Conservation (phyloP, 495 filamentous ascomycete genomes). For the Articulospora tetracladia region DNA sequence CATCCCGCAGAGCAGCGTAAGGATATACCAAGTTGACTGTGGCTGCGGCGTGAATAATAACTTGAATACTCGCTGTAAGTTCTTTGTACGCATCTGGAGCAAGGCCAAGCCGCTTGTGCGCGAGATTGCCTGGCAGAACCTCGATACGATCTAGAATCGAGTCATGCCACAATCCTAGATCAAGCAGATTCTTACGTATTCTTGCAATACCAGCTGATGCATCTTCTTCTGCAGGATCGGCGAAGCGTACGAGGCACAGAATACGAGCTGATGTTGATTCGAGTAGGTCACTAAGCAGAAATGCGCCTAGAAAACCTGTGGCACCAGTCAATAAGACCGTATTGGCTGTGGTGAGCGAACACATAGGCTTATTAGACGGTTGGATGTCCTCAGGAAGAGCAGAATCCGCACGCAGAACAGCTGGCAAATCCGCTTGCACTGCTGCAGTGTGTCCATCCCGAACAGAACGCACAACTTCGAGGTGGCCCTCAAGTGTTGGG, state of each 20-base stretch:
- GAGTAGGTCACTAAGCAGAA: conserved; percentile 35
- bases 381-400: conserved; percentile 55
- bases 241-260: conserved; percentile 63
- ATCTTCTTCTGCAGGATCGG: conserved; percentile 50
- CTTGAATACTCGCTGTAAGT: conserved; percentile 51
- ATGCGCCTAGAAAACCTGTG: conserved; percentile 39
- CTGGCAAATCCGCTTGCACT: conserved; percentile 61
- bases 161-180: conserved; percentile 62
- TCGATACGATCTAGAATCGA: conserved; percentile 66
- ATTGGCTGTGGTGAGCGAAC: conserved; percentile 50
- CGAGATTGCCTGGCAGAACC: conserved; percentile 60
- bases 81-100: conserved; percentile 50
- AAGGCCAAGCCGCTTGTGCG: conserved; percentile 54
- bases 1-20: conserved; percentile 55
- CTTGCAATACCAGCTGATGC: conserved; percentile 50
- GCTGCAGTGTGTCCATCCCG: conserved; percentile 63
- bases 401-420: conserved; percentile 54
- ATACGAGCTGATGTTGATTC: conserved; percentile 57
- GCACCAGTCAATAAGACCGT: conserved; percentile 42
- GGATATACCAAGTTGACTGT: conserved; percentile 67
- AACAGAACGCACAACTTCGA: conserved; percentile 52
- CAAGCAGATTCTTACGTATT: conserved; percentile 58
- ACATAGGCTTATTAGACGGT: conserved; percentile 39
- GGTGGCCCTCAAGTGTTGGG: conserved; percentile 56
- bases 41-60: conserved; percentile 62